These are phyloP conservation scores for Trichoderma guizhouense DNA, from an alignment of 2,329 filamentous ascomycete species.

Conservation along the genomic window DNA sequence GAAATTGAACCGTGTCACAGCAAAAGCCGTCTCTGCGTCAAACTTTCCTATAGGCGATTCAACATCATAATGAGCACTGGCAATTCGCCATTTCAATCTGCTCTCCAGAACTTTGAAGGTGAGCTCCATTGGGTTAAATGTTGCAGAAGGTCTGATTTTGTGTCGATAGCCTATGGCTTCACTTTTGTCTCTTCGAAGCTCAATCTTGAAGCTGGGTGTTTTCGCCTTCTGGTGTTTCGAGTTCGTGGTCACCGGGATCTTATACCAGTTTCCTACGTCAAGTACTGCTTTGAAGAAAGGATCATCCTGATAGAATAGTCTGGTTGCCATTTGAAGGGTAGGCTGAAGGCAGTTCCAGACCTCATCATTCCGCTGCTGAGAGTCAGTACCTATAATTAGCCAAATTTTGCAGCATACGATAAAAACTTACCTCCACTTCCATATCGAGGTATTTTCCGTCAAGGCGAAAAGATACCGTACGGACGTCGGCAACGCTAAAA, in stretches of 20 bases:
- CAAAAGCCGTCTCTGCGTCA: background rate
- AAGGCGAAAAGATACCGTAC: background rate
- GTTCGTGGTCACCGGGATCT: slow-evolving; percentile 19
- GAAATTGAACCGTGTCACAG: background rate
- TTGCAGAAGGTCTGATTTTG: background rate
- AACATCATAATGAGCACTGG: background rate
- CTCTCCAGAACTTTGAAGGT: background rate
- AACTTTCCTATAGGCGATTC: background rate
- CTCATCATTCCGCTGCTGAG: slow-evolving; percentile 23
- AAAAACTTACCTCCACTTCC: background rate
- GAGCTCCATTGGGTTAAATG: background rate
- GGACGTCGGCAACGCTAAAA: background rate
- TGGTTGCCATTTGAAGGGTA: slow-evolving; percentile 27
- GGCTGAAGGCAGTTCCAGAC: slow-evolving; percentile 31
- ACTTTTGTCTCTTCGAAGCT: background rate
- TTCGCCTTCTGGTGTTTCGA: background rate
- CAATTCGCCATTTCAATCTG: background rate
- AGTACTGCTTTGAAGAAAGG: slow-evolving; percentile 24
- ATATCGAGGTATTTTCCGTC: background rate
- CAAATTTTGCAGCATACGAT: background rate
- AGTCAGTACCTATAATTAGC: background rate
- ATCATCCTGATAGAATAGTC: slow-evolving; percentile 23
- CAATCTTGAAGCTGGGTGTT: background rate
- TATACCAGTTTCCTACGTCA: slow-evolving; percentile 27
- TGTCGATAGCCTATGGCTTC: background rate